These are phyloP conservation scores for Aspergillus sp. DNA, from an alignment of 2,329 filamentous ascomycete species.

Conservation along the genomic window DNA sequence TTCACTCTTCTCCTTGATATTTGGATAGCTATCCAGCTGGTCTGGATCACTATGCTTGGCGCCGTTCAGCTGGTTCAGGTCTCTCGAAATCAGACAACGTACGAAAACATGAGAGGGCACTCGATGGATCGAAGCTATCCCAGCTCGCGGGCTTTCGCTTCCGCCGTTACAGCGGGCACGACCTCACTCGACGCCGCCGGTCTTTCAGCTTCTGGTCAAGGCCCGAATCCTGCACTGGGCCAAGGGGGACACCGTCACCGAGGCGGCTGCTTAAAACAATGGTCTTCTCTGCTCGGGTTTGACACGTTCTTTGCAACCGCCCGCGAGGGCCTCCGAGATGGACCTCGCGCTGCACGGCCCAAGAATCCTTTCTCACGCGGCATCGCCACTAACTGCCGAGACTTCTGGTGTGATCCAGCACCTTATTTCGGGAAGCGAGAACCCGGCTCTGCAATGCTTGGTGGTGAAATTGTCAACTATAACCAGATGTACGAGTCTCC, in stretches of 20 bases:
- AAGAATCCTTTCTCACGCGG: constrained; percentile 85
- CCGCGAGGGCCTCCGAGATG: constrained; percentile 64
- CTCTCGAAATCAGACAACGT: constrained; percentile 89
- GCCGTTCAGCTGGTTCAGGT: constrained; percentile 93
- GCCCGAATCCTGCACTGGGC: constrained; percentile 58
- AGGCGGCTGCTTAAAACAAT: constrained; percentile 69
- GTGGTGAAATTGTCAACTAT: constrained; percentile 80
- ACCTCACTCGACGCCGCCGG: constrained; percentile 67
- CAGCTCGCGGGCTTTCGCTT: constrained; percentile 60
- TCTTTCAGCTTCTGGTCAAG: constrained; percentile 65
- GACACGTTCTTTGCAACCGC: constrained; percentile 94
- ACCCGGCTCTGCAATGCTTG: constrained; percentile 72
- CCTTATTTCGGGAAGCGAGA: constrained; percentile 75
- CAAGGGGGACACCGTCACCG: constrained; percentile 48
- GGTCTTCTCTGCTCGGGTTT: constrained; percentile 81
- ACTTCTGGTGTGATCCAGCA: constrained; percentile 93
- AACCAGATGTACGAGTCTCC: constrained; percentile 86
- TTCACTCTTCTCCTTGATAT: constrained; percentile 77
- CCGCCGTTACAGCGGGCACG: constrained; percentile 68
- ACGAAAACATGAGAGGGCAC: constrained; percentile 89
- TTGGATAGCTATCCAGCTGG: constrained; percentile 81
- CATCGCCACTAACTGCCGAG: constrained; percentile 82
- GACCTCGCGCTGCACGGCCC: constrained; percentile 49
- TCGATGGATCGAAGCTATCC: constrained; percentile 57
- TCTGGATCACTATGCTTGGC: constrained; percentile 96